Conservation (phyloP, 805 yeast species). For the Ogataea glucozyma region DNA sequence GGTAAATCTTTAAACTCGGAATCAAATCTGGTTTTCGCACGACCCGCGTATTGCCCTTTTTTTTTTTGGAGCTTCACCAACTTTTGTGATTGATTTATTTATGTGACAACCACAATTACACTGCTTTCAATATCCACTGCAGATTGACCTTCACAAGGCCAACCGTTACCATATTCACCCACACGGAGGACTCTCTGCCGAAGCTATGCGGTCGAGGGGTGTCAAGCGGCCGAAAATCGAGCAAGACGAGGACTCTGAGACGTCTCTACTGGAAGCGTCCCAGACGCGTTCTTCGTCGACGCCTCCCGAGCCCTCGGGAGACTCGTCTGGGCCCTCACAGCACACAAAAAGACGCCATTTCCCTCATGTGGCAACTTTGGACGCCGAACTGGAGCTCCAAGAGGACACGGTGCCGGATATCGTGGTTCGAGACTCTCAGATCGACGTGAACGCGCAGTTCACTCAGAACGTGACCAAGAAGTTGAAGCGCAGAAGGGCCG, state of each 20-base stretch:
- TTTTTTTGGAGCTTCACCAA: no score
- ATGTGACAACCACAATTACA: no score
- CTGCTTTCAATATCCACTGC: no score
- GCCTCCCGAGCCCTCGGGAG: conserved; percentile 8
- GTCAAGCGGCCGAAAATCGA: conserved; percentile 8
- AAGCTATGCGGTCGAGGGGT: no score
- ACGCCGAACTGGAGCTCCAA: conserved; percentile 6
- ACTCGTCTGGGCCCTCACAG: background rate
- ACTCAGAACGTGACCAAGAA: conserved; percentile 31
- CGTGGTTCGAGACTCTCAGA: conserved; percentile 22
- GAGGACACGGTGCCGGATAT: conserved; percentile 15
- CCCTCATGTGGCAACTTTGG: background rate
- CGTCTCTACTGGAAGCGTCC: conserved; percentile 6
- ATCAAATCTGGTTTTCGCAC: background rate
- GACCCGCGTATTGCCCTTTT: no score
- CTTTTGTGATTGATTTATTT: no score
- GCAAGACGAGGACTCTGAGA: conserved; percentile 10
- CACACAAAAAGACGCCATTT: conserved; percentile 3
- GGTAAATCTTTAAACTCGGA: no score
- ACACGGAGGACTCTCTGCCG: no score
- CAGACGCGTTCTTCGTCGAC: conserved; percentile 13
- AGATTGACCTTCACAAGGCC: no score
- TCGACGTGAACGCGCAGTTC: conserved; percentile 30
- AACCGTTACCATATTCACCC: no score
- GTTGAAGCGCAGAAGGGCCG: conserved; percentile 22